These are phyloP conservation scores for Exophiala oligosperma DNA, from an alignment of 2,329 filamentous ascomycete genomes.

Conservation along the genomic window DNA sequence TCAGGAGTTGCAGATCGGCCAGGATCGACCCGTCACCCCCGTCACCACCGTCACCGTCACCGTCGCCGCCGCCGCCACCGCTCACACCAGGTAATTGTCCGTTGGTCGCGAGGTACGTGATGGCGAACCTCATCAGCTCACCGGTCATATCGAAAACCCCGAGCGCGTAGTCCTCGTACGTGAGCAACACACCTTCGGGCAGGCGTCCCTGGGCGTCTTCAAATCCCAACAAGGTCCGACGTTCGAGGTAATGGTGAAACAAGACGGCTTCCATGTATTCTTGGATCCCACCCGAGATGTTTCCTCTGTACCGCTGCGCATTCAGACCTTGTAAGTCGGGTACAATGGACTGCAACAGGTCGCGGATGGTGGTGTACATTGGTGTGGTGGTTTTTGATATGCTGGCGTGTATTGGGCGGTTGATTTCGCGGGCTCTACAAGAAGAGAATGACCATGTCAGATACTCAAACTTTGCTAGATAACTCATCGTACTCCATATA, in stretches of 20 bases:
- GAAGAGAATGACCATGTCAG: not conserved
- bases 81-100: constrained; percentile 22
- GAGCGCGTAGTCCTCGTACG: constrained; percentile 81
- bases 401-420: constrained; percentile 58
- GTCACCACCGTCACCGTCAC: not conserved
- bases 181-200: constrained; percentile 61
- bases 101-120: constrained; percentile 75
- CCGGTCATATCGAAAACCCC: constrained; percentile 93
- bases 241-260: constrained; percentile 83
- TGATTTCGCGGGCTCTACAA: constrained; percentile 41
- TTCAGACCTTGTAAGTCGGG: constrained; percentile 77
- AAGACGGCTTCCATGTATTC: constrained; percentile 91
- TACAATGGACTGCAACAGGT: constrained; percentile 66
- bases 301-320: constrained; percentile 74
- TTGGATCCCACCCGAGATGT: constrained; percentile 79
- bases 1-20: constrained; percentile 75
- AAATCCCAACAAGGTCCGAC: constrained; percentile 71
- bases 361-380: constrained; percentile 69
- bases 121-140: constrained; percentile 95
- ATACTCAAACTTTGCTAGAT: not conserved
- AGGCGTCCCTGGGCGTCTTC: constrained; percentile 55
- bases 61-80: not conserved
- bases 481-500: too few species aligned
- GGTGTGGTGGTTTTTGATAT: constrained; percentile 70
- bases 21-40: constrained; percentile 63